Evolutionary conservation across 305 asterid species (phyloP), one percentile per base, ranked within the genome.

Genomic region (Plantago coronopus): DNA sequence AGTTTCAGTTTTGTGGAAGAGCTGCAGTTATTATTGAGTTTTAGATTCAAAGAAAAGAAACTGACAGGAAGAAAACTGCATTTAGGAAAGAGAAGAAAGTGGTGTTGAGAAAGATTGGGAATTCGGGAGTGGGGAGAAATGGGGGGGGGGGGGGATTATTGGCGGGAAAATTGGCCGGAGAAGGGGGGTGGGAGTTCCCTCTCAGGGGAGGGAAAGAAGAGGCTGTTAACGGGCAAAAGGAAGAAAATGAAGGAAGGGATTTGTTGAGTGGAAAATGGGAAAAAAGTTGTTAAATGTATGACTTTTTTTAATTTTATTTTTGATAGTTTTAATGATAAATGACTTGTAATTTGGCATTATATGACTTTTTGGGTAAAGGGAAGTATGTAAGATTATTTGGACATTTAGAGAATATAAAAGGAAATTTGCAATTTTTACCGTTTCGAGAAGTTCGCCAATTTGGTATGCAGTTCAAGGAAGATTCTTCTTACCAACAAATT

Each of bases 181-280:
- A 49, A 22, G 13, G 3, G 51, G 7, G 34, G 37, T 53, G 20
- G 10, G 14, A 23, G 58, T 53, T 23, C 25, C 29, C 19, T 27
- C 31, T 34, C 40, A 34, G 40, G 40, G 7, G 40, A 9, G 11
- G 38, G 1, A n/a, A 22, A 15, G 20, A 12, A 4, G 42, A 23
- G 38, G n/a, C 19, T 22, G 23, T 53, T 53, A 53, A 53, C 58
- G 42, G 58, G 58, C 58, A 23, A 13, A 23, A 23, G 58, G n/a
- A 2, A 49, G 29, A 10, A 10, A 20, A 49, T 5, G 55, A 19
- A 15, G 25, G 17, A 7, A 17, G 50, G 37, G 57, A 27, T 50
- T 21, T 50, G 15, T 22, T 29, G 18, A 25, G 29, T 25, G 2
- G 29, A 27, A 27, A 27, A 27, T 53, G 19, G 15, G 9, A 2